Conservation (phyloP, 106 monocot genomes). For the Chionographis japonica region DNA sequence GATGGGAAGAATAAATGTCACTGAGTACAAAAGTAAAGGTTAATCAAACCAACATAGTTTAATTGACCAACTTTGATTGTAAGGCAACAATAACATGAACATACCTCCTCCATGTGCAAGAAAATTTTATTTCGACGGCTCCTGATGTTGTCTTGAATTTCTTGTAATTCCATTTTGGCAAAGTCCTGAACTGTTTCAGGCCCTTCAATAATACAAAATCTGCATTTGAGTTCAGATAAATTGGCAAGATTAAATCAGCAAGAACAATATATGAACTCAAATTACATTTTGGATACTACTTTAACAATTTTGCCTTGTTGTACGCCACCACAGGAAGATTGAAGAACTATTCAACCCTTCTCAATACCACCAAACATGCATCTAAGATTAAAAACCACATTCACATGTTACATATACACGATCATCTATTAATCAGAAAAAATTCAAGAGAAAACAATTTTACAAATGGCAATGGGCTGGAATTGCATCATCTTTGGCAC, state of each 20-base stretch:
- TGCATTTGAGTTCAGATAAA: constrained; percentile 19
- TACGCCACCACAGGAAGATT: too few species aligned
- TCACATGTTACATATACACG: too few species aligned
- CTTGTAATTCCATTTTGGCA: constrained; percentile 76
- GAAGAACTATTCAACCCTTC: too few species aligned
- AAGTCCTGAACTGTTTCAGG: constrained; percentile 74
- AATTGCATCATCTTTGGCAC: too few species aligned
- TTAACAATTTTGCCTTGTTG: not conserved
- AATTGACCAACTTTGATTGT: not conserved
- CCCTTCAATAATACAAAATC: constrained; percentile 91
- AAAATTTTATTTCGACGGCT: constrained; percentile 96
- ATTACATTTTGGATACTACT: not conserved
- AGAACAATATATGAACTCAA: not conserved
- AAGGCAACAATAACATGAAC: not conserved
- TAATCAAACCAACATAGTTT: not conserved
- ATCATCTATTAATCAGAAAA: too few species aligned
- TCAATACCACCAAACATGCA: too few species aligned
- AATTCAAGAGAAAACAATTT: too few species aligned
- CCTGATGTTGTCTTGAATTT: constrained; percentile 93
- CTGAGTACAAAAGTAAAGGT: too few species aligned
- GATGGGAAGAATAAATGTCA: too few species aligned
- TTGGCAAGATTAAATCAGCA: not conserved
- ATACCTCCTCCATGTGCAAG: constrained; percentile 97
- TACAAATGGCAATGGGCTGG: too few species aligned
- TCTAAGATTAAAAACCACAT: too few species aligned